phyloP scores from a whole-genome alignment of 352 stramenopile species.

The Heterotrichella gracilis region DNA sequence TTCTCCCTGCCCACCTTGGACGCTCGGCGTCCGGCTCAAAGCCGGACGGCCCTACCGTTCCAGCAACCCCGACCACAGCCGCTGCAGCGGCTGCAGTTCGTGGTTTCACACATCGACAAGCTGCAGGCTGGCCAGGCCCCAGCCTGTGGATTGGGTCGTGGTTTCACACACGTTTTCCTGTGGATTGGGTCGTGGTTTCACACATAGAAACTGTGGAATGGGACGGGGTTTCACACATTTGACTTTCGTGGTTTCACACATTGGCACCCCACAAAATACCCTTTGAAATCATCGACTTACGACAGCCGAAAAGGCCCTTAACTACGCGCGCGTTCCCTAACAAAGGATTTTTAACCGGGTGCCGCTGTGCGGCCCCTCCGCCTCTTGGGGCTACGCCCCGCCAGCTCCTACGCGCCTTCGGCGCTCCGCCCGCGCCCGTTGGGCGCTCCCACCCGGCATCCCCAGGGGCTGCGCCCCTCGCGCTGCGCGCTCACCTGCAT shows the following conservation, averaged over 20 bases:
- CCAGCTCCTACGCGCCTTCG: background rate
- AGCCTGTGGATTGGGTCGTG: background rate
- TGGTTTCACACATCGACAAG: slow-evolving; percentile 2
- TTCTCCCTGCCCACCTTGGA: background rate
- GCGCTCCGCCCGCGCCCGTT: background rate
- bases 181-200: background rate
- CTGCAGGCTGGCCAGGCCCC: background rate
- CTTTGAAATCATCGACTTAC: slow-evolving; percentile 6
- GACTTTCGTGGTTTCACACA: slow-evolving; percentile 1
- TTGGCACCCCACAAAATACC: background rate
- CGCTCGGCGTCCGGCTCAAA: background rate
- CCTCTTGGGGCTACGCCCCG: background rate
- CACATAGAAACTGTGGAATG: slow-evolving; percentile 4
- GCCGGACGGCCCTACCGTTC: background rate
- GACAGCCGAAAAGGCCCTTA: background rate
- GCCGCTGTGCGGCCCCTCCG: background rate
- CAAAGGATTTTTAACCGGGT: slow-evolving; percentile 4
- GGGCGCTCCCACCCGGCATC: background rate
- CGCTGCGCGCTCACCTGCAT: background rate
- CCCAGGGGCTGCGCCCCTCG: background rate
- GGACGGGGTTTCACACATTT: background rate
- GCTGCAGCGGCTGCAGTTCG: background rate
- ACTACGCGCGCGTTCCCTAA: background rate
- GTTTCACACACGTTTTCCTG: slow-evolving; percentile 1
- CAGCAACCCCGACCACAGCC: background rate